Percentiles rank a stretch among this genome's conserved stretches.
These are phyloP conservation scores for Phaffomyces thermotolerans DNA, from an alignment of 805 yeast genomes.

Conservation along the genomic window DNA sequence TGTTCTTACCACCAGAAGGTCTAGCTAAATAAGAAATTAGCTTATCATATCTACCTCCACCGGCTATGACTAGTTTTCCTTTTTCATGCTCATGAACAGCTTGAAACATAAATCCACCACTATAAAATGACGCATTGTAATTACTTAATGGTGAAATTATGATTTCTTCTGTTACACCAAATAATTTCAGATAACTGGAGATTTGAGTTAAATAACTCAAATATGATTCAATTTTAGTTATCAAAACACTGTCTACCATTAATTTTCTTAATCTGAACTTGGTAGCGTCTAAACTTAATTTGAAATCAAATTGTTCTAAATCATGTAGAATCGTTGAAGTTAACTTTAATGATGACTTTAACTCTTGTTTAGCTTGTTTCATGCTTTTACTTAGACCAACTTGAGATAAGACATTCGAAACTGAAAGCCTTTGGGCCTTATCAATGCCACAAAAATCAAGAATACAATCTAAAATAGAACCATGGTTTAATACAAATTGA, in stretches of 20 bases:
- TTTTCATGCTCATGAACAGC: conserved; percentile 56
- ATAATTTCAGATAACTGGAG: conserved; percentile 40
- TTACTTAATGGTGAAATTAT: conserved; percentile 77
- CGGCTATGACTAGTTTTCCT: conserved; percentile 51
- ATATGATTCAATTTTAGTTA: conserved; percentile 54
- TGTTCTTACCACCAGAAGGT: conserved; percentile 32
- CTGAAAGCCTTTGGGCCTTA: conserved; percentile 62
- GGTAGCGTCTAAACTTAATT: conserved; percentile 59
- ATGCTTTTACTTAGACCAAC: conserved; percentile 62
- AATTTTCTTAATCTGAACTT: conserved; percentile 54
- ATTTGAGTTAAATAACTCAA: conserved; percentile 57
- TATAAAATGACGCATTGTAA: conserved; percentile 73
- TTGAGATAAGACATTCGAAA: conserved; percentile 67
- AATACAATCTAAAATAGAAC: conserved; percentile 67
- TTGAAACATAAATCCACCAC: conserved; percentile 83
- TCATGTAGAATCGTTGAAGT: conserved; percentile 81
- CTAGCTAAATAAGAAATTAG: conserved; percentile 63
- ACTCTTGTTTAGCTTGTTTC: conserved; percentile 47
- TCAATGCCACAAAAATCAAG: conserved; percentile 79
- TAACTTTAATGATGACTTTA: conserved; percentile 62
- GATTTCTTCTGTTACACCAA: conserved; percentile 54
- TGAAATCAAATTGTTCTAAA: conserved; percentile 71
- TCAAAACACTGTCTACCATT: conserved; percentile 66
- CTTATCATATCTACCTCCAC: conserved; percentile 90
- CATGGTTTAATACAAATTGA: conserved; percentile 66